phyloP scores from a whole-genome alignment of 306 rosid genomes.

The Citrullus amarus region DNA sequence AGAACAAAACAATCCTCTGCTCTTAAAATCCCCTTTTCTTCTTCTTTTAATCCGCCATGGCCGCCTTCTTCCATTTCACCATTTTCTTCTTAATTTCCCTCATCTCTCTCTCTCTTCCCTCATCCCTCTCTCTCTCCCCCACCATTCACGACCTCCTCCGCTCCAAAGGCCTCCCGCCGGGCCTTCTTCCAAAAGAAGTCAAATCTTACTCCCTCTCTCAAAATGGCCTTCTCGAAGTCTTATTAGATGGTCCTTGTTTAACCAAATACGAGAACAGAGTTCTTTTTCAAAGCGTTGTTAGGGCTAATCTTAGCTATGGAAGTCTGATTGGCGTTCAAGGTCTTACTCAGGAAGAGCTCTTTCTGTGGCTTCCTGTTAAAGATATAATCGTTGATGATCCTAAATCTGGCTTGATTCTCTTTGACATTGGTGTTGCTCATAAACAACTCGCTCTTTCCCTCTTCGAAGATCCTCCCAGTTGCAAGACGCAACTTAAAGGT shows the following conservation, averaged over 20 bases:
- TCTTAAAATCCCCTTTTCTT: not conserved
- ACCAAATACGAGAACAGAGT: slow-evolving; percentile 57
- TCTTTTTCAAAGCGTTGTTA: slow-evolving; percentile 32
- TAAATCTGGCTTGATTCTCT: slow-evolving; percentile 40
- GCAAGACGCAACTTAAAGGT: slow-evolving; percentile 32
- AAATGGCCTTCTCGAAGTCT: slow-evolving; percentile 39
- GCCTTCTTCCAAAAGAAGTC: slow-evolving; percentile 44
- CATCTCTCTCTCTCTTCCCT: not conserved
- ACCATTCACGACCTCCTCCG: slow-evolving; percentile 53
- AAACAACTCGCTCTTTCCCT: slow-evolving; percentile 50
- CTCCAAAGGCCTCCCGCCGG: slow-evolving; percentile 50
- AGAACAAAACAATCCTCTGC: not conserved
- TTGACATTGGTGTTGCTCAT: slow-evolving; percentile 55
- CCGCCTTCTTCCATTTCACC: not conserved
- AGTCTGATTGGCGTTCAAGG: slow-evolving; percentile 57
- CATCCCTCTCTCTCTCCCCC: not conserved
- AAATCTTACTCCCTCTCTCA: slow-evolving; percentile 37
- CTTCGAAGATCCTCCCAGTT: slow-evolving; percentile 59
- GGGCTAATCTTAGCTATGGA: slow-evolving; percentile 55
- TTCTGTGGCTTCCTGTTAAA: slow-evolving; percentile 52
- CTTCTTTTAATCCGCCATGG: not conserved
- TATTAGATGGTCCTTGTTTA: slow-evolving; percentile 48
- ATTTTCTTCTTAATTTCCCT: not conserved
- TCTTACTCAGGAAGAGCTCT: slow-evolving; percentile 51
- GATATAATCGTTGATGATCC: slow-evolving; percentile 60